Conservation (phyloP, 129 eudicot genomes). For the Tanacetum coccineum region DNA sequence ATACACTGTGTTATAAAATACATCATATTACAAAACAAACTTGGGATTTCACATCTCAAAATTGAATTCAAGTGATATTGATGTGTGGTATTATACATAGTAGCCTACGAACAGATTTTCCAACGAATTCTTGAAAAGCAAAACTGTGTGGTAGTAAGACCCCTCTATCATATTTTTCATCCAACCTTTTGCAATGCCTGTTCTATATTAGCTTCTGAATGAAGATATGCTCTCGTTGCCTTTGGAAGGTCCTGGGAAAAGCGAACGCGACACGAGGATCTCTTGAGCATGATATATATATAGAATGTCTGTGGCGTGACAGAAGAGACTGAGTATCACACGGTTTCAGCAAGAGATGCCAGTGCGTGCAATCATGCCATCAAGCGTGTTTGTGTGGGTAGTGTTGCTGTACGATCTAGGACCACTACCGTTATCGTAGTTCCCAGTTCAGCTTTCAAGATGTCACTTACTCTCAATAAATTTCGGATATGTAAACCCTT, state of each 20-base stretch:
- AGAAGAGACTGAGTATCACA: conserved; percentile 74
- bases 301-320: conserved; percentile 92
- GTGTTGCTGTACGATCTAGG: too few relatives aligned
- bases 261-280: too few relatives aligned
- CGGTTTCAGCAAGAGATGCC: too few relatives aligned
- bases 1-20: conserved; percentile 24
- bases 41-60: conserved; percentile 10
- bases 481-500: too few relatives aligned
- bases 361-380: too few relatives aligned
- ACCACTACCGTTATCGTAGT: too few relatives aligned
- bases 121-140: conserved; percentile 76
- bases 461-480: too few relatives aligned
- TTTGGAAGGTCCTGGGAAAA: conserved; percentile 98
- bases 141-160: conserved; percentile 80
- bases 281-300: conserved; percentile 70
- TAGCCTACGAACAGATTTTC: conserved; percentile 94
- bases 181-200: conserved; percentile 87
- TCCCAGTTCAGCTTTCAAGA: too few relatives aligned
- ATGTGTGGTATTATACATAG: conserved; percentile 33
- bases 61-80: conserved; percentile 29
- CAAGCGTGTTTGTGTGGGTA: too few relatives aligned
- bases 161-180: conserved; percentile 88
- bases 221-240: conserved; percentile 97
- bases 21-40: conserved; percentile 30
- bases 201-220: conserved; percentile 93